A percentile compares a stretch with the other conserved stretches of the same genome.
These are phyloP conservation scores for Musa acuminata DNA, from an alignment of 176 grass and related monocot genomes.

Conservation along the genomic window DNA sequence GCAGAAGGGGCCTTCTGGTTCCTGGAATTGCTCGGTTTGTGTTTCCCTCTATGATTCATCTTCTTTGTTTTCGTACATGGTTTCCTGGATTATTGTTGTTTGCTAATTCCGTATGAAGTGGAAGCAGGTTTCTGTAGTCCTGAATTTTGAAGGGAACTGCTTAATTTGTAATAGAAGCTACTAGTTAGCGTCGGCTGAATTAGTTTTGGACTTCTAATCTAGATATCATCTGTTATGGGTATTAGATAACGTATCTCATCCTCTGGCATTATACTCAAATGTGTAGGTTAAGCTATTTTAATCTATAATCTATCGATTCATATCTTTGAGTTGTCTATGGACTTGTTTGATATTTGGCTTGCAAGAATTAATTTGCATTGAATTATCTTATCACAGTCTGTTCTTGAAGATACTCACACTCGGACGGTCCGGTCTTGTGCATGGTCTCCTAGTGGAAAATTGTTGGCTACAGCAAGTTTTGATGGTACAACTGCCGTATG, in stretches of 20 bases:
- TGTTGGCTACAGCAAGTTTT: slow-evolving; percentile 87
- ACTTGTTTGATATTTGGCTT: not conserved
- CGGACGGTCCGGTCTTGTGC: slow-evolving; percentile 84
- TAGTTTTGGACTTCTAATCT: no score
- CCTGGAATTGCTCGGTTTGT: slow-evolving; percentile 68
- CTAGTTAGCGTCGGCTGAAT: no score
- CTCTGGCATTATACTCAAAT: no score
- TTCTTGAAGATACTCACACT: slow-evolving; percentile 74
- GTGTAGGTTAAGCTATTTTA: no score
- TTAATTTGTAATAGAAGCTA: no score
- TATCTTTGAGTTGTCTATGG: no score
- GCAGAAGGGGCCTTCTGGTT: slow-evolving; percentile 45
- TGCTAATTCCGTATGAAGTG: not conserved
- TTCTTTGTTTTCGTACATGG: not conserved
- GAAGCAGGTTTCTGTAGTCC: no score
- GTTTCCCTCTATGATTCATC: not conserved
- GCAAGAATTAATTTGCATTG: not conserved
- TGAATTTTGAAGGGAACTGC: no score
- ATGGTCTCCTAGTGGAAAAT: slow-evolving; percentile 81
- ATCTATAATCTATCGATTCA: no score
- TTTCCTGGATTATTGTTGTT: not conserved
- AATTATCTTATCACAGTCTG: slow-evolving; percentile 29
- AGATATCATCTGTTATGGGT: no score
- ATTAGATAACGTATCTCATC: no score
- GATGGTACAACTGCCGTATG: slow-evolving; percentile 72